These are phyloP conservation scores for Firmiana major DNA, from an alignment of 345 rosid genomes.

Conservation along the genomic window DNA sequence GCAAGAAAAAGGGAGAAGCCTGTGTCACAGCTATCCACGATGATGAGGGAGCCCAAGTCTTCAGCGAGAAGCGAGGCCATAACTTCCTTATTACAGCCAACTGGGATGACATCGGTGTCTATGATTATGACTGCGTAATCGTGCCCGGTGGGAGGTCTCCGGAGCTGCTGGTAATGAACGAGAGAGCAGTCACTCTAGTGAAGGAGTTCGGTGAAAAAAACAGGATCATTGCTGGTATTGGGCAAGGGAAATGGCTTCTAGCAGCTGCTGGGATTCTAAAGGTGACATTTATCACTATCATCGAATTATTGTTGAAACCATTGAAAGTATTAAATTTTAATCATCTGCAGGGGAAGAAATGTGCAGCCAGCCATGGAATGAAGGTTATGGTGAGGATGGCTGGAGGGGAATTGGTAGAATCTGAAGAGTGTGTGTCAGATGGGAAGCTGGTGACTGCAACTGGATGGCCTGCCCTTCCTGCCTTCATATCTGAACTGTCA, in stretches of 20 bases:
- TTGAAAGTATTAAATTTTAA: not conserved
- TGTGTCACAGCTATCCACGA: conserved; percentile 45
- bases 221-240: conserved; percentile 42
- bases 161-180: conserved; percentile 41
- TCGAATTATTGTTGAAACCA: not conserved
- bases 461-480: conserved; percentile 37
- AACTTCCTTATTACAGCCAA: conserved; percentile 36
- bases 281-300: conserved; percentile 23
- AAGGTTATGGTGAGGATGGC: conserved; percentile 41
- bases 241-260: conserved; percentile 46
- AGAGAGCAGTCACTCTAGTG: conserved; percentile 37
- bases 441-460: conserved; percentile 48
- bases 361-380: conserved; percentile 41
- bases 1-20: conserved; percentile 44
- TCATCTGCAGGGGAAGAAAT: conserved; percentile 36
- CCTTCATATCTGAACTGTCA: conserved; percentile 32
- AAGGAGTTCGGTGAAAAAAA: conserved; percentile 32
- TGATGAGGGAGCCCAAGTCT: conserved; percentile 36
- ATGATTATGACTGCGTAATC: conserved; percentile 45
- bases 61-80: conserved; percentile 48
- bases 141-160: conserved; percentile 55
- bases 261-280: conserved; percentile 41
- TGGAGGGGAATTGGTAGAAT: conserved; percentile 39
- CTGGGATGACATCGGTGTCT: conserved; percentile 36
- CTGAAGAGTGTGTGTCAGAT: conserved; percentile 32